phyloP scores from a whole-genome alignment of 2,329 filamentous ascomycete species.

The Penicillium psychrosexuale region DNA sequence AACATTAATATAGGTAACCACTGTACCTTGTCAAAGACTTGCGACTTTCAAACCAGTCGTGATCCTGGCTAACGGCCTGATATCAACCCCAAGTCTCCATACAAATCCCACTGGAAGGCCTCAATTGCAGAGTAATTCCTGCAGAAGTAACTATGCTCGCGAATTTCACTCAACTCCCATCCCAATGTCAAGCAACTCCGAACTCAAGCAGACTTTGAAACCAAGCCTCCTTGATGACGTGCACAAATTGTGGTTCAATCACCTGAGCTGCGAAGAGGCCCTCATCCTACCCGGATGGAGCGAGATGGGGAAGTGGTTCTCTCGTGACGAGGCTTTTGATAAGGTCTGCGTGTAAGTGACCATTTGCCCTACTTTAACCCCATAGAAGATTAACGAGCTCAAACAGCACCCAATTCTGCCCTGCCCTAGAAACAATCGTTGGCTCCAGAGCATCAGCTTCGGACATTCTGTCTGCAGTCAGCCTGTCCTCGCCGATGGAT shows the following conservation, averaged over 20 bases:
- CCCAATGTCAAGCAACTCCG: slow-evolving; percentile 2
- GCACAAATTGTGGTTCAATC: slow-evolving; percentile 26
- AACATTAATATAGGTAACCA: background rate
- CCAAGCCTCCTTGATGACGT: slow-evolving; percentile 19
- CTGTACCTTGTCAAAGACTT: background rate
- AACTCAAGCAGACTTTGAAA: slow-evolving; percentile 16
- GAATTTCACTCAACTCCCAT: slow-evolving; percentile 6
- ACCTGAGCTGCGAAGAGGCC: slow-evolving; percentile 14
- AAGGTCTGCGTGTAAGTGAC: slow-evolving; percentile 19
- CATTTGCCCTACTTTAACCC: background rate
- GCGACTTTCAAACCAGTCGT: background rate
- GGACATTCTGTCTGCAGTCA: slow-evolving; percentile 17
- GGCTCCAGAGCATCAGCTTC: slow-evolving; percentile 11
- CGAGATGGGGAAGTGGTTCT: slow-evolving; percentile 24
- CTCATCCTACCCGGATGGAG: slow-evolving; percentile 17
- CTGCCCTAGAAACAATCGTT: slow-evolving; percentile 18
- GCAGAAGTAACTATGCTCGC: background rate
- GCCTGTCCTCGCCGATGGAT: slow-evolving; percentile 11
- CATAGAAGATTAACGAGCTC: background rate
- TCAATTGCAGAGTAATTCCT: background rate
- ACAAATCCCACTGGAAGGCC: background rate
- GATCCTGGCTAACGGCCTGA: background rate
- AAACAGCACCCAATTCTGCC: slow-evolving; percentile 18
- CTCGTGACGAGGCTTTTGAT: slow-evolving; percentile 17
- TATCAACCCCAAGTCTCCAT: background rate